Conservation (phyloP, 2,329 filamentous ascomycete genomes). For the Teratosphaeria destructans region DNA sequence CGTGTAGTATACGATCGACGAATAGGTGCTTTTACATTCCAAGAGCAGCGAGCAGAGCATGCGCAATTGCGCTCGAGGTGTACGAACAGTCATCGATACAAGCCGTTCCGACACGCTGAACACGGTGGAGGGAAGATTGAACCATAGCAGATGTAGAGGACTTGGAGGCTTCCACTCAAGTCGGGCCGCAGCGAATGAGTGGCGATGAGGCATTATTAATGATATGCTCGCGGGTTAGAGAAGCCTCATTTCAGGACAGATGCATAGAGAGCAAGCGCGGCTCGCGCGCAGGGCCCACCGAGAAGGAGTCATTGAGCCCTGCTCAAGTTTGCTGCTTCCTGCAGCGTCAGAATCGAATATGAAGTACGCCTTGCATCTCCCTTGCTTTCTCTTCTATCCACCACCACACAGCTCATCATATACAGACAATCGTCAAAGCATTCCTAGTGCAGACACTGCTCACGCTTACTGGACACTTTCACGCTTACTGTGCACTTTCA, state of each 20-base stretch:
- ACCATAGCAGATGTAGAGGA: background rate
- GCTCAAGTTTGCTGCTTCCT: background rate
- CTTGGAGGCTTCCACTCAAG: background rate
- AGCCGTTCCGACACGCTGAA: background rate
- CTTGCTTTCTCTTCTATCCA: background rate
- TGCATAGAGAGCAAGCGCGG: background rate
- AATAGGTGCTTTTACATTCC: background rate
- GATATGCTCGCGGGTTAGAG: background rate
- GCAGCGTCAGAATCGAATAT: background rate
- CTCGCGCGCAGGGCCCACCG: background rate
- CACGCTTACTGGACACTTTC: background rate
- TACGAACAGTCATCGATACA: background rate
- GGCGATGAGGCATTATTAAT: background rate
- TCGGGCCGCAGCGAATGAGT: background rate
- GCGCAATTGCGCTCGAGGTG: background rate
- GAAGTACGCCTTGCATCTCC: background rate
- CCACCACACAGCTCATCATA: background rate
- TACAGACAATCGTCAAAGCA: background rate
- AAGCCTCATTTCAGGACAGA: background rate
- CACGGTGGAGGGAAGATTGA: background rate
- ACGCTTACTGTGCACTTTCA: background rate
- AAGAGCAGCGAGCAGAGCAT: background rate
- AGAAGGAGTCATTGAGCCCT: background rate
- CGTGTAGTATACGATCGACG: constrained; percentile 8
- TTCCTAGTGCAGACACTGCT: background rate